Evolutionary conservation across 2,329 filamentous ascomycete species (phyloP).

Genomic region (Diplodia scrobiculata): DNA sequence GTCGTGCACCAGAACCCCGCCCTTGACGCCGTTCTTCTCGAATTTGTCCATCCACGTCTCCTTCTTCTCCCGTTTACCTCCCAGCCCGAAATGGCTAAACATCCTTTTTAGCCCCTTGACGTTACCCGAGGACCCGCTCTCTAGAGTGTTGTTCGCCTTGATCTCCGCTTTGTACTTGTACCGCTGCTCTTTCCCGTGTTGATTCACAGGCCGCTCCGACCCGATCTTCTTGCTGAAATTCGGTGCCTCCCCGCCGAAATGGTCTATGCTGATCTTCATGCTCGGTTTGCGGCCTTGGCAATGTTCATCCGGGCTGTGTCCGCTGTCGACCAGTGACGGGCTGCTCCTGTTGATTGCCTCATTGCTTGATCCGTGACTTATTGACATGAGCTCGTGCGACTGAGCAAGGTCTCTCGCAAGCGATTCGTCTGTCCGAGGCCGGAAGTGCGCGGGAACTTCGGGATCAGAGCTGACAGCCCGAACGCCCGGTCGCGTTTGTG

Average conservation of each 20-base stretch:
- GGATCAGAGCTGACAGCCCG: slow-evolving; percentile 8
- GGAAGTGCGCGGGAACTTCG: slow-evolving; percentile 9
- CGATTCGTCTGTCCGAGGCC: slow-evolving; percentile 11
- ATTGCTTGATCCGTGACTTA: slow-evolving; percentile 35
- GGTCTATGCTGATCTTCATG: slow-evolving; percentile 36
- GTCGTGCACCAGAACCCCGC: slow-evolving; percentile 44
- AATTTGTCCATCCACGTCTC: slow-evolving; percentile 49
- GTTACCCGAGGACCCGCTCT: slow-evolving; percentile 29
- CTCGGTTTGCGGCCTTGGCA: slow-evolving; percentile 32
- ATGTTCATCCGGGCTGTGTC: slow-evolving; percentile 26
- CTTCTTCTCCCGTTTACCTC: slow-evolving; percentile 41
- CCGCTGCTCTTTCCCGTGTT: background rate
- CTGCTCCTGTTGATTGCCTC: slow-evolving; percentile 33
- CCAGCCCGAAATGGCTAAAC: slow-evolving; percentile 34
- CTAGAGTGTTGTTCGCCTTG: slow-evolving; percentile 36
- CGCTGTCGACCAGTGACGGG: slow-evolving; percentile 25
- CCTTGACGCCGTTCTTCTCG: slow-evolving; percentile 46
- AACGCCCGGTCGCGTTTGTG: background rate
- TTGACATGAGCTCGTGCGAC: slow-evolving; percentile 34
- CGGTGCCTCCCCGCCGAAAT: slow-evolving; percentile 32
- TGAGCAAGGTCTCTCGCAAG: slow-evolving; percentile 14
- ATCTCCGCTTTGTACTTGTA: slow-evolving; percentile 40
- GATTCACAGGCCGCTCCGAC: slow-evolving; percentile 34
- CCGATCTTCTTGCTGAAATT: slow-evolving; percentile 43
- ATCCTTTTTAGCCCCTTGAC: slow-evolving; percentile 38